Evolutionary conservation across 2,329 filamentous ascomycete species (phyloP).

Genomic region (Venturia nashicola): DNA sequence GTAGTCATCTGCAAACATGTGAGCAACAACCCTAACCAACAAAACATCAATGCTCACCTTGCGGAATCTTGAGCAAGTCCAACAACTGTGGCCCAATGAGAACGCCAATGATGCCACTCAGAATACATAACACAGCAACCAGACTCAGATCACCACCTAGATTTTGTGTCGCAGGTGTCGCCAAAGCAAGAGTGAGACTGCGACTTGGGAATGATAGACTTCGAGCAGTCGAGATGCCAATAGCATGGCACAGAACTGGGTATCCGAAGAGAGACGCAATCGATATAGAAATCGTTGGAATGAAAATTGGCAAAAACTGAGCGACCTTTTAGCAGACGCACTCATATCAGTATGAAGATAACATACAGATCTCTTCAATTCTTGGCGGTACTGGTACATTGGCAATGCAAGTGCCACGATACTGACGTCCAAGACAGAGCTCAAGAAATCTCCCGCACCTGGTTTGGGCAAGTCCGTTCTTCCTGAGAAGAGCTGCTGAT

Average conservation of each 20-base stretch:
- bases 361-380: conserved; percentile 35
- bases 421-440: conserved; percentile 42
- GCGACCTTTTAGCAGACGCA: neutral
- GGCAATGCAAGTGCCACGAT: conserved; percentile 48
- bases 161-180: conserved; percentile 43
- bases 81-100: conserved; percentile 41
- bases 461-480: conserved; percentile 23
- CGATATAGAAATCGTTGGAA: conserved; percentile 41
- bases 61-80: conserved; percentile 36
- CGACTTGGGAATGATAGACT: conserved; percentile 44
- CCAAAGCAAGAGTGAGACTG: conserved; percentile 48
- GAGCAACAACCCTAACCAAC: neutral
- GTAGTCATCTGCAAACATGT: conserved; percentile 42
- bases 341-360: neutral
- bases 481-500: conserved; percentile 42
- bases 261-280: conserved; percentile 45
- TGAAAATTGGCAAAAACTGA: conserved; percentile 39
- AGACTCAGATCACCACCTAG: conserved; percentile 45
- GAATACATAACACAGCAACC: conserved; percentile 44
- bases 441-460: conserved; percentile 46
- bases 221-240: conserved; percentile 41
- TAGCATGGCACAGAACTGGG: conserved; percentile 39
- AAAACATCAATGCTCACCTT: neutral
- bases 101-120: conserved; percentile 47
- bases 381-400: conserved; percentile 48